These are phyloP conservation scores for Lodderomyces oxycetoniae DNA, from an alignment of 1,139 yeast species.

Conservation along the genomic window DNA sequence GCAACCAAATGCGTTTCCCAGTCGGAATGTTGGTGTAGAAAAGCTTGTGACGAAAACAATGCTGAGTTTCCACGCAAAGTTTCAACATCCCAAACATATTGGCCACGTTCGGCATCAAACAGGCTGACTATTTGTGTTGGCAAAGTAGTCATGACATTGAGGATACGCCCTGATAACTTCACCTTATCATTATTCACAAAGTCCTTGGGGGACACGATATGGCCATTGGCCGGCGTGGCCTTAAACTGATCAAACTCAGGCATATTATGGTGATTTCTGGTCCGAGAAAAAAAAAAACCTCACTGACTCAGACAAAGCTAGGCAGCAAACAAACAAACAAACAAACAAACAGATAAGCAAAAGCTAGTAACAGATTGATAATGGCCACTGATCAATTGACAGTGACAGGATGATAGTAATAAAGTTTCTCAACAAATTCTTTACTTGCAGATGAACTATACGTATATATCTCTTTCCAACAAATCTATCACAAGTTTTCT, in stretches of 20 bases:
- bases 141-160: constrained; percentile 64
- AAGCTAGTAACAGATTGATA: no score
- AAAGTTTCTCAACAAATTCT: no score
- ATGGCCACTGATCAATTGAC: no score
- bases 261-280: constrained; percentile 8
- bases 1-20: constrained; percentile 90
- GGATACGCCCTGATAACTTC: constrained; percentile 56
- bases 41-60: constrained; percentile 66
- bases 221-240: constrained; percentile 5
- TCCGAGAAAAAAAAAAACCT: no score
- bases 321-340: no score
- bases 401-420: no score
- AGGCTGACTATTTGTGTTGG: constrained; percentile 56
- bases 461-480: no score
- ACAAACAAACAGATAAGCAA: no score
- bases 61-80: constrained; percentile 84
- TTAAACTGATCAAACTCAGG: constrained; percentile 8
- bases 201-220: constrained; percentile 30
- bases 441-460: no score
- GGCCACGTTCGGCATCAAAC: constrained; percentile 23
- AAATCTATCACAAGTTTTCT: no score
- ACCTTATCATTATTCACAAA: constrained; percentile 23
- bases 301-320: no score
- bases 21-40: constrained; percentile 57
- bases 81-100: constrained; percentile 47